Base-by-base conservation (phyloP, 1,284 basidiomycete genomes). In the Wallemia ichthyophaga region DNA sequence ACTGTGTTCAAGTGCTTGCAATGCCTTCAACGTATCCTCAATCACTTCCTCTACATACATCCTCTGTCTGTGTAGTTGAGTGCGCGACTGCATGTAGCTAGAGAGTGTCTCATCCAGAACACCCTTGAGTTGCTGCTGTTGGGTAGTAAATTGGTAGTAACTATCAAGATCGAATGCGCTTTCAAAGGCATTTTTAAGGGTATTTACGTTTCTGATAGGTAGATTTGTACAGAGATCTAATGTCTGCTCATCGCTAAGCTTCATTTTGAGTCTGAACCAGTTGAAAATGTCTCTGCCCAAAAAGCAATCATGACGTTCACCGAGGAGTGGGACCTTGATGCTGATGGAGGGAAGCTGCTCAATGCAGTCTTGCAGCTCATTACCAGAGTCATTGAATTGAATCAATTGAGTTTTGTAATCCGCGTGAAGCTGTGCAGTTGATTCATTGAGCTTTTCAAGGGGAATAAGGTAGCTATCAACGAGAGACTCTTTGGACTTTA, bases 1-100 rank as follows among this genome's bases (percentile, higher is more conserved):
- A 64, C 91, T 87, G 56, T 75, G 69, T 70, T 92, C 87, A 84
- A 85, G 87, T 62, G 75, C 76, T 69, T 91, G 85, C 64, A 87
- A 74, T 1, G 74, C 68, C 69, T 83, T 85, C 55, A 91, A 71
- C 1, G 78, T 79, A 58, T 85, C 82, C 66, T 91, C 86, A 59
- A 91, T 76, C 58, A 77, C 75, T 67, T 91, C 85, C 69, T 91
- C 87, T 59, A 91, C 75, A 2, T 76, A 78, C 25, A 89, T 74
- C 25, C 87, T 74, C 65, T 84, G 83, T 58, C 80, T 72, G 66
- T 89, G 86, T 33, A 87, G 76, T 63, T 78, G 78, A 21, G 37
- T 48, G n/a, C 37, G 37, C n/a, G 37, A 48, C 37, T 48, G 37
- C 37, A 48, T 48, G 37, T 48, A 48, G 11, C 13, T 48, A 48